phyloP scores from a whole-genome alignment of 768 basidiomycete genomes.

The Termitomyces sp. region DNA sequence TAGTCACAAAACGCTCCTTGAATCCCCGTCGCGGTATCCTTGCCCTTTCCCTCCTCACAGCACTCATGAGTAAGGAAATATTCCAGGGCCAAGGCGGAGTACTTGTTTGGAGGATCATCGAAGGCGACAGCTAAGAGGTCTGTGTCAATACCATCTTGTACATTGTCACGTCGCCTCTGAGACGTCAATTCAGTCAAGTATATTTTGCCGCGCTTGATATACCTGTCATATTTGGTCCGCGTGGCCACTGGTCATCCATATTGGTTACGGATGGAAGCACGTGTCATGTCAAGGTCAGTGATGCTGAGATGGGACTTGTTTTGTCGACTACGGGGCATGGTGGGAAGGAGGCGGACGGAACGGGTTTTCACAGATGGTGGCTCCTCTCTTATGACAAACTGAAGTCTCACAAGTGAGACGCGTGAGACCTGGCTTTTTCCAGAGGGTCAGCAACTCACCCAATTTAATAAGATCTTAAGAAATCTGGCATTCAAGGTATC shows the following conservation, averaged over 20 bases:
- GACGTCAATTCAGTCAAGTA: conserved; percentile 6
- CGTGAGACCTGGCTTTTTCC: no score
- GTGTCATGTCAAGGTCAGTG: background rate
- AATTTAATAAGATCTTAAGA: no score
- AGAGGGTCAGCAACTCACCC: no score
- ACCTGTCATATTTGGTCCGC: conserved; percentile 2
- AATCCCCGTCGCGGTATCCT: conserved; percentile 20
- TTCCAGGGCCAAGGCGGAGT: no score
- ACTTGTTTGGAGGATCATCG: conserved; percentile 16
- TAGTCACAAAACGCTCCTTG: conserved; percentile 23
- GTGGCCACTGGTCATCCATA: background rate
- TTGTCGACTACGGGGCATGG: no score
- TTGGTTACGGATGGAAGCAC: background rate
- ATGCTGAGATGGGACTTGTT: no score
- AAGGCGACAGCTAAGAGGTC: conserved; percentile 23
- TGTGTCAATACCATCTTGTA: conserved; percentile 16
- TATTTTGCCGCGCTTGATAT: conserved; percentile 11
- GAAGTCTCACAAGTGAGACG: no score
- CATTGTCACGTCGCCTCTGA: background rate
- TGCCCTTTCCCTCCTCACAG: conserved; percentile 15
- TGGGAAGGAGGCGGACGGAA: no score
- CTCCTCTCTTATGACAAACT: no score
- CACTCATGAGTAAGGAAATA: conserved; percentile 27
- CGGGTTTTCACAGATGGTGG: no score
- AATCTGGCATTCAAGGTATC: no score